phyloP scores from a whole-genome alignment of 768 basidiomycete species.

The Lepiota brunneoincarnata region DNA sequence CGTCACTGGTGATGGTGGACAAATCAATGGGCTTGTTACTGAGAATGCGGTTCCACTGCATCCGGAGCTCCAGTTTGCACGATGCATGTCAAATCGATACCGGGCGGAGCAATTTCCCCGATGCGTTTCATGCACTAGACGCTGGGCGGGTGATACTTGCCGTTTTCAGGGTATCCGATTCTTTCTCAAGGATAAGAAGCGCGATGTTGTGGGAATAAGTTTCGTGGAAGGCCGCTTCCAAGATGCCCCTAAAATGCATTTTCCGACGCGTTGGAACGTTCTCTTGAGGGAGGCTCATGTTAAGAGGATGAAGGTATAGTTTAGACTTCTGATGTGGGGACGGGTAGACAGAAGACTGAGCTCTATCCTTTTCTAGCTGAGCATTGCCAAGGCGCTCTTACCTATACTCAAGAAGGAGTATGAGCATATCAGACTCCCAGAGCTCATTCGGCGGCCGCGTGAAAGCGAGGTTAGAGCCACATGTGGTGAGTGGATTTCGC shows the following conservation, averaged over 20 bases:
- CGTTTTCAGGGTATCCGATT: conserved; percentile 84
- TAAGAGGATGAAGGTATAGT: conserved; percentile 57
- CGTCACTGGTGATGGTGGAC: conserved; percentile 13
- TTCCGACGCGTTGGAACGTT: conserved; percentile 69
- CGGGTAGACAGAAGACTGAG: conserved; percentile 7
- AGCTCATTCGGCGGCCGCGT: conserved; percentile 68
- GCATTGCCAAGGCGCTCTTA: conserved; percentile 66
- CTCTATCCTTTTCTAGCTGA: conserved; percentile 39
- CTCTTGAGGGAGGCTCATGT: conserved; percentile 48
- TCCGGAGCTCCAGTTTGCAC: conserved; percentile 72
- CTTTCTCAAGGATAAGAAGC: conserved; percentile 61
- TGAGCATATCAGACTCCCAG: conserved; percentile 50
- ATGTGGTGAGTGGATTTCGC: conserved; percentile 57
- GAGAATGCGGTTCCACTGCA: conserved; percentile 28
- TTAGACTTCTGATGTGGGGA: not conserved
- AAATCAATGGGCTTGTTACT: conserved; percentile 10
- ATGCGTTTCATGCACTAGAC: conserved; percentile 80
- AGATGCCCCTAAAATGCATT: conserved; percentile 59
- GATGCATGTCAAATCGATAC: conserved; percentile 85
- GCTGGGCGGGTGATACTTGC: conserved; percentile 87
- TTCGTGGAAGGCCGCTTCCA: conserved; percentile 65
- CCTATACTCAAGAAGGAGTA: conserved; percentile 66
- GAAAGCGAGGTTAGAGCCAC: conserved; percentile 84
- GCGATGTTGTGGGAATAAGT: conserved; percentile 61
- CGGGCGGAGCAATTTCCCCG: conserved; percentile 70